A percentile compares a stretch with the other conserved stretches of the same genome.
phyloP scores from a whole-genome alignment of 345 rosid genomes.

The Aurinia saxatilis region DNA sequence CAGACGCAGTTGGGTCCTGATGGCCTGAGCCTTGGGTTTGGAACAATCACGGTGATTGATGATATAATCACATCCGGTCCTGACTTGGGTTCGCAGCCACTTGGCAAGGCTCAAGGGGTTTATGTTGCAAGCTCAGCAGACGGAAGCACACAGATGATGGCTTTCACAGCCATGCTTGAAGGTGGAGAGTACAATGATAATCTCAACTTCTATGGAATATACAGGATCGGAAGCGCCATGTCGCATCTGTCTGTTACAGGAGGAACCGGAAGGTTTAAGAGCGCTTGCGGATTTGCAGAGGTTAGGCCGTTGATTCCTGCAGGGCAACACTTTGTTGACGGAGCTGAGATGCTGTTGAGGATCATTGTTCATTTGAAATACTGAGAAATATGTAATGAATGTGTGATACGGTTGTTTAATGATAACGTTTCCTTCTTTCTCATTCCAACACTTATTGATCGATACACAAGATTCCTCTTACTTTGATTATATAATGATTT shows the following conservation, averaged over 20 bases:
- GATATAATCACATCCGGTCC: conserved; percentile 74
- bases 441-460: neutral
- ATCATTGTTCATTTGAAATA: conserved; percentile 57
- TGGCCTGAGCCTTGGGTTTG: conserved; percentile 73
- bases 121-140: conserved; percentile 79
- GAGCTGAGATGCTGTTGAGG: conserved; percentile 67
- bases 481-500: neutral
- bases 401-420: neutral
- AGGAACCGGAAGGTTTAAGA: conserved; percentile 77
- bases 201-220: conserved; percentile 74
- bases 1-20: conserved; percentile 81
- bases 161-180: conserved; percentile 81
- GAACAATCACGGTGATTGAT: conserved; percentile 81
- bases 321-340: conserved; percentile 60
- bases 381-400: conserved; percentile 8
- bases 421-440: neutral
- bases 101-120: conserved; percentile 86
- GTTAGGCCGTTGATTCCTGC: conserved; percentile 60
- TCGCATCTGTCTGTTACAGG: conserved; percentile 60
- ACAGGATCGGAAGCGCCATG: conserved; percentile 60
- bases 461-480: neutral
- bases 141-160: conserved; percentile 86
- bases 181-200: conserved; percentile 83
- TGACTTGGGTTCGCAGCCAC: conserved; percentile 56
- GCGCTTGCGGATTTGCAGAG: conserved; percentile 54